A percentile compares a stretch with the other conserved stretches of the same genome.
Conservation (phyloP, 192 early-diverging fungal genomes). For the Mortierella alpina region DNA sequence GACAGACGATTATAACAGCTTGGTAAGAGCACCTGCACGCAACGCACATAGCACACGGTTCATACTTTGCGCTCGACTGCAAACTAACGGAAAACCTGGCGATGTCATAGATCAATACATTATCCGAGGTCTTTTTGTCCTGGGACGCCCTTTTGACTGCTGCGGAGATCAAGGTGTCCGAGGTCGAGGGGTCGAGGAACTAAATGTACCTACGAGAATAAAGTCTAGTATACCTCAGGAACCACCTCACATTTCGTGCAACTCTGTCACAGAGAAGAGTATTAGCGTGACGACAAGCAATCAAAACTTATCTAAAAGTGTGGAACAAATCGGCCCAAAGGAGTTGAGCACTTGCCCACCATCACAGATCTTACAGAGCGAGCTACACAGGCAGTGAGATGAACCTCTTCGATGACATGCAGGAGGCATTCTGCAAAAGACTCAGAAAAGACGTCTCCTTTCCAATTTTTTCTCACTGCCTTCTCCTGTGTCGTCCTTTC, state of each 20-base stretch:
- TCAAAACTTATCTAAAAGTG: too few relatives aligned
- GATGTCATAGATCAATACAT: slow-evolving; percentile 37
- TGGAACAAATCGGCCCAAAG: too few relatives aligned
- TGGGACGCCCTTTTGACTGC: slow-evolving; percentile 46
- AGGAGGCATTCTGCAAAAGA: too few relatives aligned
- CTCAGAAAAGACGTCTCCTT: too few relatives aligned
- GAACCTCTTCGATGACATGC: too few relatives aligned
- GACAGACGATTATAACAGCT: slow-evolving; percentile 40
- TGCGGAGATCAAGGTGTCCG: slow-evolving; percentile 39
- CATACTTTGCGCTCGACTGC: not conserved
- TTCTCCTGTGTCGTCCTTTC: too few relatives aligned
- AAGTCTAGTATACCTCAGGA: not conserved
- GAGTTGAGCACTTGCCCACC: too few relatives aligned
- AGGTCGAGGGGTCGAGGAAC: slow-evolving; percentile 25
- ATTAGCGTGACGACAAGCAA: too few relatives aligned
- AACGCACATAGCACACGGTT: too few relatives aligned
- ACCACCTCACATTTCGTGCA: not conserved
- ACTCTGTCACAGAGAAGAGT: not conserved
- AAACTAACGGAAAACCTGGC: not conserved
- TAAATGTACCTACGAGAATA: not conserved
- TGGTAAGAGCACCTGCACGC: slow-evolving; percentile 3
- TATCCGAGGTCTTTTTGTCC: slow-evolving; percentile 46
- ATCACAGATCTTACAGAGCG: too few relatives aligned
- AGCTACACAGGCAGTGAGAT: too few relatives aligned
- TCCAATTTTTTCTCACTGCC: too few relatives aligned